phyloP scores from a whole-genome alignment of 2,329 filamentous ascomycete species.

The Pseudogymnoascus sp. region DNA sequence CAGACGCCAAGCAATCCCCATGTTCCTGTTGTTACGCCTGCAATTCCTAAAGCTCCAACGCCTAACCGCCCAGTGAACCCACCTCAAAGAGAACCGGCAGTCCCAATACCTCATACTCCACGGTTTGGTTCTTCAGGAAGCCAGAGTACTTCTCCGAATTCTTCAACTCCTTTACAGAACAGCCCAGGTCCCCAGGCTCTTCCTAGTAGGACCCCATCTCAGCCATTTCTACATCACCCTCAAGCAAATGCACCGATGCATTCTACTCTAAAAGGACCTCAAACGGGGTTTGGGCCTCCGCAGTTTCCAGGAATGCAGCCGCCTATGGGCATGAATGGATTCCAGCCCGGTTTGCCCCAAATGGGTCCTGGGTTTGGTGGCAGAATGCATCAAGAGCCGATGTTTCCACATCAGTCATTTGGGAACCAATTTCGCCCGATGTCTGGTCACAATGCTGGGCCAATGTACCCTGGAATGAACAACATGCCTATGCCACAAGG shows the following conservation, averaged over 20 bases:
- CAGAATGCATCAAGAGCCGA: conserved; percentile 39
- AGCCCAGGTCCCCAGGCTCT: conserved; percentile 56
- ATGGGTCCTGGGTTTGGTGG: conserved; percentile 37
- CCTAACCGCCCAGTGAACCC: conserved; percentile 64
- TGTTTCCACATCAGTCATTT: conserved; percentile 45
- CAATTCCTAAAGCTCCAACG: conserved; percentile 71
- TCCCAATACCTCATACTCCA: conserved; percentile 60
- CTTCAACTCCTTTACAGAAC: conserved; percentile 54
- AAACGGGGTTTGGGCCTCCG: conserved; percentile 37
- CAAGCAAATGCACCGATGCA: conserved; percentile 58
- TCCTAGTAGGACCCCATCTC: conserved; percentile 47
- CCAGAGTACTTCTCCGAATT: conserved; percentile 51
- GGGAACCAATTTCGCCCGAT: conserved; percentile 47
- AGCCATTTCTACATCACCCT: conserved; percentile 44
- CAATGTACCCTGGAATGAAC: conserved; percentile 51
- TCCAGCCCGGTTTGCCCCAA: conserved; percentile 36
- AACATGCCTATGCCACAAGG: conserved; percentile 49
- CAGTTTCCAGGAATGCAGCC: conserved; percentile 42
- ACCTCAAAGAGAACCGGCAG: conserved; percentile 63
- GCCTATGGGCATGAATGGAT: conserved; percentile 45
- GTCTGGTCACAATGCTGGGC: conserved; percentile 39
- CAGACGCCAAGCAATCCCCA: conserved; percentile 62
- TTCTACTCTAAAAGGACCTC: conserved; percentile 47
- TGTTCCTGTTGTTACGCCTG: conserved; percentile 68
- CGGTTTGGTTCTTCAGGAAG: conserved; percentile 48